These are phyloP conservation scores for Dendrobium catenatum DNA, from an alignment of 106 monocot species.

Conservation along the genomic window DNA sequence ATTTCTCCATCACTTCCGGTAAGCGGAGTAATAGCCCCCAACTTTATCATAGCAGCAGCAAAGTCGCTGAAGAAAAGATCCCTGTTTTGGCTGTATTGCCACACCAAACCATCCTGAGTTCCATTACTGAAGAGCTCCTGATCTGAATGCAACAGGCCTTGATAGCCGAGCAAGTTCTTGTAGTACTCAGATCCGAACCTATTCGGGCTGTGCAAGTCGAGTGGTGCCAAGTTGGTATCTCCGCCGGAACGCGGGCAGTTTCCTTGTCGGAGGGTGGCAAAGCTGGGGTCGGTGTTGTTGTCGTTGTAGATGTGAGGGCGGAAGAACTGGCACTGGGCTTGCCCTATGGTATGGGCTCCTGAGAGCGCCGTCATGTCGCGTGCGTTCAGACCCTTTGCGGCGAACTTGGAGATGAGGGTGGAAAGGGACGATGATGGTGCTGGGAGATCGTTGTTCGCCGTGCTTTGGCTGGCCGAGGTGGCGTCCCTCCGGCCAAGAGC, in stretches of 20 bases:
- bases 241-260: constrained; percentile 30
- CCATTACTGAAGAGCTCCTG: constrained; percentile 50
- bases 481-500: constrained; percentile 23
- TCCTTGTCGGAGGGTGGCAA: constrained; percentile 19
- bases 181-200: constrained; percentile 41
- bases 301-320: constrained; percentile 31
- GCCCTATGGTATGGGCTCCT: constrained; percentile 38
- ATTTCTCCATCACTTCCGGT: constrained; percentile 56
- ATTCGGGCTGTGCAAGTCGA: constrained; percentile 23
- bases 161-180: constrained; percentile 30
- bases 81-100: constrained; percentile 24
- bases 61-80: constrained; percentile 44
- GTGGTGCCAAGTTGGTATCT: constrained; percentile 43
- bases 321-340: constrained; percentile 17
- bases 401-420: constrained; percentile 12
- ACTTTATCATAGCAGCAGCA: constrained; percentile 39
- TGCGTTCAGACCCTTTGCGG: constrained; percentile 21
- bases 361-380: constrained; percentile 42
- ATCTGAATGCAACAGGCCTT: constrained; percentile 58
- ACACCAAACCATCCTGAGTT: constrained; percentile 30
- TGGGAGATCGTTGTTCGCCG: constrained; percentile 26
- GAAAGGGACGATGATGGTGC: neutral
- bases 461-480: constrained; percentile 16
- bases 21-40: constrained; percentile 47
- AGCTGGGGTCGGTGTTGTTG: constrained; percentile 12